Conservation (phyloP, 1,284 basidiomycete genomes). For the Cystobasidium sp. region DNA sequence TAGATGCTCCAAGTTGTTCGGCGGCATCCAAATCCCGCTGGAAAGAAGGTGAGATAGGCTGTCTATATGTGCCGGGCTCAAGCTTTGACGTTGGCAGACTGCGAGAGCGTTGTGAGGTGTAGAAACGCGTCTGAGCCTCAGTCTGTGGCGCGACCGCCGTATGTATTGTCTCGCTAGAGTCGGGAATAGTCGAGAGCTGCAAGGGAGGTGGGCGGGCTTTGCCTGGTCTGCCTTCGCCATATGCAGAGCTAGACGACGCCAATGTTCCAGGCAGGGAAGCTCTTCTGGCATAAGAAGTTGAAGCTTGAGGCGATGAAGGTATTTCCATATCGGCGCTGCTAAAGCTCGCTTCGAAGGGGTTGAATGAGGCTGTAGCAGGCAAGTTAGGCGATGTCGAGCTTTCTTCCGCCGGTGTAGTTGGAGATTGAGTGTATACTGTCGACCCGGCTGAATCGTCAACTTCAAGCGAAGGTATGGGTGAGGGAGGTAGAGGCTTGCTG, state of each 20-base stretch:
- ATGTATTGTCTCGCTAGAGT: slow-evolving; percentile 10
- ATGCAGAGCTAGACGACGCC: background rate
- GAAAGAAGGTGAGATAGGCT: slow-evolving; percentile 24
- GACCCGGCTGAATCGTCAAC: slow-evolving; percentile 17
- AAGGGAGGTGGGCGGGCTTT: slow-evolving; percentile 33
- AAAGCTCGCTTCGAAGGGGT: slow-evolving; percentile 43
- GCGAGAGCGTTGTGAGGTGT: slow-evolving; percentile 22
- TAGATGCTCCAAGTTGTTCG: slow-evolving; percentile 17
- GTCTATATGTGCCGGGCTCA: slow-evolving; percentile 10
- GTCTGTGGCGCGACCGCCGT: slow-evolving; percentile 19
- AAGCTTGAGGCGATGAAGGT: background rate
- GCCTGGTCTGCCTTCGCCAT: background rate
- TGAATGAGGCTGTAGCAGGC: slow-evolving; percentile 4
- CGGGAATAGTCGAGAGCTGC: background rate
- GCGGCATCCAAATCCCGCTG: background rate
- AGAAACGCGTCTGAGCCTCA: slow-evolving; percentile 20
- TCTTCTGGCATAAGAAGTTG: background rate
- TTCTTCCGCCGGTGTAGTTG: slow-evolving; percentile 2
- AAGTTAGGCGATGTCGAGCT: background rate
- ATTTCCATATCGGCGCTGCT: background rate
- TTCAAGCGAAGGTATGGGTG: slow-evolving; percentile 19
- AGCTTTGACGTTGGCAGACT: slow-evolving; percentile 15
- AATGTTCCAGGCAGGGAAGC: slow-evolving; percentile 15
- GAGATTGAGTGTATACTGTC: slow-evolving; percentile 22
- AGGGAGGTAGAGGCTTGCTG: slow-evolving; percentile 8